Percentiles rank a stretch among this genome's conserved stretches.
phyloP scores from a whole-genome alignment of 371 early-diverging fungal genomes.

The Aphelidium insulamus region DNA sequence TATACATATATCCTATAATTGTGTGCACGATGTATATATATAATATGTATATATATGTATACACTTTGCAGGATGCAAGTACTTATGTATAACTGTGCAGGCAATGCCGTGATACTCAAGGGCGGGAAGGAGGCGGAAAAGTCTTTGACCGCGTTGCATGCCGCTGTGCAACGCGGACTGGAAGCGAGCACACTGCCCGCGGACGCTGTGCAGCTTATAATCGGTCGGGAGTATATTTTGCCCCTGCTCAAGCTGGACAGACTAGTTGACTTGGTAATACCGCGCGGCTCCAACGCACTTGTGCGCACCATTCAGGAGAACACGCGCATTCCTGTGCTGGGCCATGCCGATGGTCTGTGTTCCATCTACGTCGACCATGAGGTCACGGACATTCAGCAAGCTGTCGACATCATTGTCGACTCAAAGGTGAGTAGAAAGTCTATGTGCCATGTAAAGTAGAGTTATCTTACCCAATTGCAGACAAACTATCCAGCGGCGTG shows the following conservation, averaged over 20 bases:
- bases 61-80: not conserved
- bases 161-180: slow-evolving; percentile 47
- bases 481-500: slow-evolving; percentile 89
- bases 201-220: slow-evolving; percentile 65
- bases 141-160: slow-evolving; percentile 51
- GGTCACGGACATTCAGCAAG: slow-evolving; percentile 45
- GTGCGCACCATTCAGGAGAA: slow-evolving; percentile 73
- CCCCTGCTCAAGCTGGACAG: slow-evolving; percentile 60
- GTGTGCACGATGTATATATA: not conserved
- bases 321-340: slow-evolving; percentile 91
- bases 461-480: slow-evolving; percentile 15
- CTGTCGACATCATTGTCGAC: slow-evolving; percentile 57
- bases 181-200: slow-evolving; percentile 39
- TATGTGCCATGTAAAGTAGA: not conserved
- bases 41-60: not conserved
- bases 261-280: slow-evolving; percentile 86
- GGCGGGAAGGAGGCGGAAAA: slow-evolving; percentile 66
- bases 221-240: slow-evolving; percentile 64
- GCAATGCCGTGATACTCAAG: slow-evolving; percentile 89
- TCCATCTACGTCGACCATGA: slow-evolving; percentile 71
- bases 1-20: not conserved
- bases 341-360: slow-evolving; percentile 93
- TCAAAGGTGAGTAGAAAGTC: slow-evolving; percentile 35
- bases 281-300: slow-evolving; percentile 71
- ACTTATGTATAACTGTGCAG: slow-evolving; percentile 7